Base-by-base conservation (phyloP, 2,329 filamentous ascomycete species). In the Colletotrichum sp. region DNA sequence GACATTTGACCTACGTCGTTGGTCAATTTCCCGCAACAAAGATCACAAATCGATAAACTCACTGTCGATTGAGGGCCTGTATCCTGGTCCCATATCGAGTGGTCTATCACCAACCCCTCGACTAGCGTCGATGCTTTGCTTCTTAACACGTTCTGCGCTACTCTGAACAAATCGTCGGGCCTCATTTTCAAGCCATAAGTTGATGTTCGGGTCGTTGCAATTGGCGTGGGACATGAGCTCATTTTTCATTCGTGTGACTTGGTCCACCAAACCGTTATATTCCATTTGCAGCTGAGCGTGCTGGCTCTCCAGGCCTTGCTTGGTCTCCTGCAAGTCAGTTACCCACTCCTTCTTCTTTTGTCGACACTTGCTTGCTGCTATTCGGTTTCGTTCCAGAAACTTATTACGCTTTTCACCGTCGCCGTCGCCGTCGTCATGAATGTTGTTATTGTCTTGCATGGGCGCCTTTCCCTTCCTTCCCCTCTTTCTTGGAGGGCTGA, bases 291-390 rank as follows among this genome's bases (percentile, higher is more conserved):
- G 83, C 8, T 81, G 80, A 12, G 79, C 79, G 78, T 91, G 85
- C 55, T 86, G 83, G 8, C 78, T 80, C 79, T 91, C 89, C 60
- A 91, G 78, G 1, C 80, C 83, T 12, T 82, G 78, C 71, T 87
- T 87, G 8, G 84, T 85, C 69, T 87, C 85, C 75, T 91, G 88
- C 26, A 91, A 80, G n/a, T 87, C 85, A 15, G 83, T 83, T 26
- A 89, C 86, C 86, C 87, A 90, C 78, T 87, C 84, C 82, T 91
- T 92, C 80, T 90, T 91, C 83, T 94, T 94, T 80, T 93, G 90
- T 5, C 94, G 90, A 80, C 93, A 95, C 81, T 95, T 95, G 82
- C 92, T 93, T 2, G 94, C 94, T 0, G 94, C 94, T 4, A 94
- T 85, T 12, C 94, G 89, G 82, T 96, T 96, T 76, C 93, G 90